Evolutionary conservation across 2,329 filamentous ascomycete genomes (phyloP).

Genomic region (Chaetomium globosum): DNA sequence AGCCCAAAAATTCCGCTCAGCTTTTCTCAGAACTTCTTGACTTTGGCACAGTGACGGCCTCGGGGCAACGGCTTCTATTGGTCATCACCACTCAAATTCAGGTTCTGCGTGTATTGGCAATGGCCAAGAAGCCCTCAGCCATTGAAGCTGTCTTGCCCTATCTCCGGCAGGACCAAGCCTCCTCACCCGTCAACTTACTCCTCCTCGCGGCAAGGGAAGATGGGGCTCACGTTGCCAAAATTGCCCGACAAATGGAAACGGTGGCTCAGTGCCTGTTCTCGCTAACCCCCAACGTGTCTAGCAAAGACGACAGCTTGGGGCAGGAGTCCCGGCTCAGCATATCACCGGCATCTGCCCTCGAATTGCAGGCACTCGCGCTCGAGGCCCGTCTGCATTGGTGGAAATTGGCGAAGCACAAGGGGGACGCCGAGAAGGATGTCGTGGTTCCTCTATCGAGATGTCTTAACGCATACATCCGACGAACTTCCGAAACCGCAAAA

Average conservation of each 20-base stretch:
- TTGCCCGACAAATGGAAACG: constrained; percentile 66
- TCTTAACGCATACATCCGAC: constrained; percentile 61
- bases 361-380: constrained; percentile 66
- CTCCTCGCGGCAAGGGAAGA: constrained; percentile 49
- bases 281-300: constrained; percentile 67
- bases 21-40: constrained; percentile 63
- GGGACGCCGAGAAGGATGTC: constrained; percentile 65
- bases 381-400: constrained; percentile 66
- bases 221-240: constrained; percentile 57
- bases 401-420: constrained; percentile 62
- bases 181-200: constrained; percentile 63
- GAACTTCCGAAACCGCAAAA: constrained; percentile 44
- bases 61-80: constrained; percentile 53
- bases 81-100: constrained; percentile 67
- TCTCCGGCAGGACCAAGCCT: constrained; percentile 55
- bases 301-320: constrained; percentile 61
- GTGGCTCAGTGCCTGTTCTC: constrained; percentile 67
- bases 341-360: constrained; percentile 60
- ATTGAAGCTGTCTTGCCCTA: constrained; percentile 61
- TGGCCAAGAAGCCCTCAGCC: constrained; percentile 60
- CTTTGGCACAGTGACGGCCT: constrained; percentile 53
- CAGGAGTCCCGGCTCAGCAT: constrained; percentile 58
- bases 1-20: constrained; percentile 47
- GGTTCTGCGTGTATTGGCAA: constrained; percentile 63
- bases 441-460: constrained; percentile 67